Conservation (phyloP, 2,329 filamentous ascomycete genomes). For the Elsinoe fawcettii region DNA sequence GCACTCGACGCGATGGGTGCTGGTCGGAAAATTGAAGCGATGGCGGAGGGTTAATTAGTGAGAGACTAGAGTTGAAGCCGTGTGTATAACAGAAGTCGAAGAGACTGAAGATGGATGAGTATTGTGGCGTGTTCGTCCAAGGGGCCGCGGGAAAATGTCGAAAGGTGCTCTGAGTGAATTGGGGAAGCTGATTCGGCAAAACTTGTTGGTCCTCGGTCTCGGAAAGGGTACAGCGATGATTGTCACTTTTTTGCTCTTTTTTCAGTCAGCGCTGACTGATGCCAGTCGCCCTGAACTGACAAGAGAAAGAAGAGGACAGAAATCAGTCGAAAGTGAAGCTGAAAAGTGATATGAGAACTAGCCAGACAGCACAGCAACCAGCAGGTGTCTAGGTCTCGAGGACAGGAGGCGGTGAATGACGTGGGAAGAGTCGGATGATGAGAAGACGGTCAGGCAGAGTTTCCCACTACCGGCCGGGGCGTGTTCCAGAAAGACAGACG, state of each 20-base stretch:
- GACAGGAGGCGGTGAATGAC: constrained; percentile 12
- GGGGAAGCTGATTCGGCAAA: constrained; percentile 6
- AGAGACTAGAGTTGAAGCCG: constrained; percentile 13
- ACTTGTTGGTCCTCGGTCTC: constrained; percentile 1
- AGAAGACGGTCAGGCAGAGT: constrained; percentile 11
- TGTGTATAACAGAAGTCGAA: neutral
- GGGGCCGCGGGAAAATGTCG: neutral
- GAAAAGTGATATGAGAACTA: neutral
- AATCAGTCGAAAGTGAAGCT: neutral
- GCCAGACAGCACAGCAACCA: too few relatives aligned
- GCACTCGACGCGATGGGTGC: neutral
- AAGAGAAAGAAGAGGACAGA: neutral
- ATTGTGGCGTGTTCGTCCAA: neutral
- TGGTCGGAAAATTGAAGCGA: neutral
- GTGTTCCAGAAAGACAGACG: constrained; percentile 12
- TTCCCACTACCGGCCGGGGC: constrained; percentile 8
- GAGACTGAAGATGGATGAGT: neutral
- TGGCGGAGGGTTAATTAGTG: neutral
- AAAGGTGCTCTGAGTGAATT: neutral
- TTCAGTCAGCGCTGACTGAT: constrained; percentile 8
- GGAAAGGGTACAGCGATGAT: neutral
- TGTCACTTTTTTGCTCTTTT: neutral
- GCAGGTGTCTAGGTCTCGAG: constrained; percentile 4
- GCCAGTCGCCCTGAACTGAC: neutral
- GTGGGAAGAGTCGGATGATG: constrained; percentile 13